These are phyloP conservation scores for Collybia nuda DNA, from an alignment of 768 basidiomycete species.

Conservation along the genomic window DNA sequence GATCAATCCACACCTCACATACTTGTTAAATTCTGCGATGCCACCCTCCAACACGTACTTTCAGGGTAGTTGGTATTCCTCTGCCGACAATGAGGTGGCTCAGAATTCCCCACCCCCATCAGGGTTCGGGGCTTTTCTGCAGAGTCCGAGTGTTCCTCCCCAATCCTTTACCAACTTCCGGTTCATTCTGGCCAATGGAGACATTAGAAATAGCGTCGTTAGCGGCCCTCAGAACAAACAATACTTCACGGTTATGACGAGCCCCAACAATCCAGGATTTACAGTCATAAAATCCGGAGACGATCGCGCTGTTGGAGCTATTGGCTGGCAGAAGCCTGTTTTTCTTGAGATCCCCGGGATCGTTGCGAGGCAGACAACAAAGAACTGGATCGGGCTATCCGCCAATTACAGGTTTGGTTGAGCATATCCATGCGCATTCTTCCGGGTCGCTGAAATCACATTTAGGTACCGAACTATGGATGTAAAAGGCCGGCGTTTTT, in stretches of 20 bases:
- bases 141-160: too few relatives aligned
- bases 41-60: too few relatives aligned
- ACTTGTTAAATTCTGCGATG: too few relatives aligned
- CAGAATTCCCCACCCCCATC: too few relatives aligned
- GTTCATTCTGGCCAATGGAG: too few relatives aligned
- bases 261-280: constrained; percentile 28
- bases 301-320: constrained; percentile 33
- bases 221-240: constrained; percentile 37
- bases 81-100: too few relatives aligned
- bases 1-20: too few relatives aligned
- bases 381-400: constrained; percentile 39
- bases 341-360: constrained; percentile 35
- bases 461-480: constrained; percentile 3
- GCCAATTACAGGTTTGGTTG: constrained; percentile 31
- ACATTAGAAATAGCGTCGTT: constrained; percentile 38
- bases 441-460: background rate
- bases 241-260: constrained; percentile 37
- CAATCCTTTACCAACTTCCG: too few relatives aligned
- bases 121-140: too few relatives aligned
- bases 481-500: background rate
- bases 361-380: constrained; percentile 29
- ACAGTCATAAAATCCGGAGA: constrained; percentile 36
- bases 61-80: too few relatives aligned
- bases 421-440: background rate
- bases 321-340: constrained; percentile 36